Evolutionary conservation across 2,329 filamentous ascomycete species (phyloP).

Genomic region (Ceratocystis cubensis): DNA sequence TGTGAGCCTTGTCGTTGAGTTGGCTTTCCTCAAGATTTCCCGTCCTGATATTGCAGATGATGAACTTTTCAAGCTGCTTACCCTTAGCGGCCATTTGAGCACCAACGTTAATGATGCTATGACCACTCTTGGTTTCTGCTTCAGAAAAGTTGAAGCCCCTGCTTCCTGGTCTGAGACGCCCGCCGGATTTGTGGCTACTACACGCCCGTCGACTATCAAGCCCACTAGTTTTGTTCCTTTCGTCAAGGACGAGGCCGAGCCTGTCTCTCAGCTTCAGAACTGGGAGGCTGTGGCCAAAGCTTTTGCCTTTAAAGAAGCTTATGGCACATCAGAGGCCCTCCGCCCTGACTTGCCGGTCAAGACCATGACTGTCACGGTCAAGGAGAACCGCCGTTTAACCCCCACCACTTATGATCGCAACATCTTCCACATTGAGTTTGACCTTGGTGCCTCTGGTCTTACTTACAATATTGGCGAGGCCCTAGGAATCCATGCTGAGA

Average conservation of each 20-base stretch:
- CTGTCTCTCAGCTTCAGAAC: slow-evolving; percentile 50
- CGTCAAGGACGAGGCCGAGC: slow-evolving; percentile 61
- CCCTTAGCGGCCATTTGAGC: slow-evolving; percentile 22
- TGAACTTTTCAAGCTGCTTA: slow-evolving; percentile 53
- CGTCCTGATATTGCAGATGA: slow-evolving; percentile 51
- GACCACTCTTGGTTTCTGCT: slow-evolving; percentile 36
- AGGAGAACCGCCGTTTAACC: slow-evolving; percentile 90
- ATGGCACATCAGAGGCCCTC: slow-evolving; percentile 57
- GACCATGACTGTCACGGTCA: slow-evolving; percentile 78
- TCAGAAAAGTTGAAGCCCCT: slow-evolving; percentile 64
- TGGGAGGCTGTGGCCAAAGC: slow-evolving; percentile 82
- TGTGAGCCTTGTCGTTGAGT: slow-evolving; percentile 57
- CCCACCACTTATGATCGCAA: slow-evolving; percentile 85
- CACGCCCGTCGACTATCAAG: slow-evolving; percentile 48
- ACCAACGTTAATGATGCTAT: slow-evolving; percentile 18
- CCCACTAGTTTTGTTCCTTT: slow-evolving; percentile 73
- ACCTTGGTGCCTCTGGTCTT: slow-evolving; percentile 78
- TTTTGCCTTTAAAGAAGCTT: slow-evolving; percentile 89
- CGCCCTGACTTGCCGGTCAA: slow-evolving; percentile 78
- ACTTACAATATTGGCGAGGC: slow-evolving; percentile 97
- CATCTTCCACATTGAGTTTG: slow-evolving; percentile 99
- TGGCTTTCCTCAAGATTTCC: slow-evolving; percentile 71
- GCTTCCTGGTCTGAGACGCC: slow-evolving; percentile 66
- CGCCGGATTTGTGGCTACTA: slow-evolving; percentile 19
- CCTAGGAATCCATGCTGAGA: slow-evolving; percentile 90